Evolutionary conservation across 352 stramenopile genomes (phyloP).

Genomic region (Pythium diclinum): DNA sequence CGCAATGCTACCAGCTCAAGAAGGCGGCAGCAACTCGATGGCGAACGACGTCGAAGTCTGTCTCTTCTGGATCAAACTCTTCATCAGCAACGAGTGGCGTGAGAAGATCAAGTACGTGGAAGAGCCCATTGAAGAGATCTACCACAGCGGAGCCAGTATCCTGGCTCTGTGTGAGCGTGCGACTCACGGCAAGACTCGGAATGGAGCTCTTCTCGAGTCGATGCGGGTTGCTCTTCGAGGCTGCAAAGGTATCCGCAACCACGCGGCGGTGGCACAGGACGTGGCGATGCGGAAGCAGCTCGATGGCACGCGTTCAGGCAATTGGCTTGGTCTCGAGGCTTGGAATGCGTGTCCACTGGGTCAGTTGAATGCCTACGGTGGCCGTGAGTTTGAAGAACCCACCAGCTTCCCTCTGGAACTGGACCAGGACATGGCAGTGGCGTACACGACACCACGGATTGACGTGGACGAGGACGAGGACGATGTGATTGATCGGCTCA

Average conservation of each 20-base stretch:
- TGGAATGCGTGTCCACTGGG: conserved; percentile 52
- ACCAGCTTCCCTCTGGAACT: conserved; percentile 47
- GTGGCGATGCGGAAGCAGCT: conserved; percentile 23
- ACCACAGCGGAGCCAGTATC: conserved; percentile 53
- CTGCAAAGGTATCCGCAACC: conserved; percentile 53
- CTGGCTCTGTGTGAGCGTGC: conserved; percentile 24
- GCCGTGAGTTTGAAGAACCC: neutral
- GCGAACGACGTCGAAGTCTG: conserved; percentile 34
- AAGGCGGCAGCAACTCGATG: neutral
- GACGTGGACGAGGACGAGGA: conserved; percentile 34
- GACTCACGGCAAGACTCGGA: neutral
- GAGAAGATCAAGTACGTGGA: conserved; percentile 58
- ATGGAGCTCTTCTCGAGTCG: conserved; percentile 28
- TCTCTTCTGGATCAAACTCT: conserved; percentile 59
- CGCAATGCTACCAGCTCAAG: conserved; percentile 11
- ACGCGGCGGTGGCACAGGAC: conserved; percentile 33
- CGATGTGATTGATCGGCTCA: conserved; percentile 40
- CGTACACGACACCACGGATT: conserved; percentile 32
- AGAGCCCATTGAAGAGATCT: conserved; percentile 60
- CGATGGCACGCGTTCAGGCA: conserved; percentile 11
- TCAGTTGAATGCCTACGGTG: conserved; percentile 15
- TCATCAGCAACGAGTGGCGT: conserved; percentile 65
- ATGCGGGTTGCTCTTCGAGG: conserved; percentile 37
- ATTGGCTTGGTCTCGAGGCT: conserved; percentile 36
- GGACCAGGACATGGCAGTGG: conserved; percentile 32